Evolutionary conservation across 1,284 basidiomycete species (phyloP), one percentile per base, ranked within the genome.

Genomic region (Irpex sp.): DNA sequence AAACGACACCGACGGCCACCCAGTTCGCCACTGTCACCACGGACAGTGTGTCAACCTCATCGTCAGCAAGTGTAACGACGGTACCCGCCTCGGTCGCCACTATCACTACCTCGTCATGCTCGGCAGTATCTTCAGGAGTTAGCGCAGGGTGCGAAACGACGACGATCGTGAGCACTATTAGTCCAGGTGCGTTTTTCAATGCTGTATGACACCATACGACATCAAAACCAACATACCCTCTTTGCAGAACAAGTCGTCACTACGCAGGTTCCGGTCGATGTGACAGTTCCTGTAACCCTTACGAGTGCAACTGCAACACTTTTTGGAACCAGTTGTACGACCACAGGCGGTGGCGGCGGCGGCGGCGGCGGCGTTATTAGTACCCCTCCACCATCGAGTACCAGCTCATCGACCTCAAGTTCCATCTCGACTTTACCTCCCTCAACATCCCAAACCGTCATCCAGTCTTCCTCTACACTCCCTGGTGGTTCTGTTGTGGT

Each of bases 301-400:
- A 69, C 72, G 11, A 66, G 69, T 9, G 73, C 81, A 1, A 82
- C 76, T 0, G 70, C 74, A 7, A 81, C 80, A 2, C 67, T 81
- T 37, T 82, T 76, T 66, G 71, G 75, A 2, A 72, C 78, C 13
- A 71, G 70, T 17, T 67, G 71, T 17, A 26, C 26, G 26, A 26
- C 49, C 70, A 44, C 40, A 44, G 13, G 38, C n/a, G n/a, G 38
- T 13, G 38, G 38, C 13, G 37, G 38, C 40, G 51, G 34, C 34
- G 31, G 40, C 8, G 37, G 31, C 31, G n/a, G 54, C 5, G 61
- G 57, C 26, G n/a, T 21, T 65, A 56, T 36, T 61, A 57, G 55
- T 40, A 57, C 56, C 11, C 9, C 63, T 26, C 37, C 58, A 1
- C 38, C 54, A 0, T 36, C 62, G 3, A 55, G 62, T 11, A n/a